Conservation (phyloP, 2,329 filamentous ascomycete genomes). For the Verruconis gallopava region DNA sequence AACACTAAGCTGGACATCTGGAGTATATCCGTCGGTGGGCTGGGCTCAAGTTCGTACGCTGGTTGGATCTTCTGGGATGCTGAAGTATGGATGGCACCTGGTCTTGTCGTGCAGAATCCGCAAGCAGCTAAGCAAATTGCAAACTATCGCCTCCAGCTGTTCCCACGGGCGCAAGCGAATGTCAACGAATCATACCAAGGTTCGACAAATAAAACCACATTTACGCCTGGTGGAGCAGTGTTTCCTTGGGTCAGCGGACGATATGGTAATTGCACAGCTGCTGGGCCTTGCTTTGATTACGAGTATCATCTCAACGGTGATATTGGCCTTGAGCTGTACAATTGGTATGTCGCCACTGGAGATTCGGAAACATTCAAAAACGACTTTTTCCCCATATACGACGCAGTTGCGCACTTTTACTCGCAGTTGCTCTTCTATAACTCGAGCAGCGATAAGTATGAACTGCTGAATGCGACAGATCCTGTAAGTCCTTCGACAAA, state of each 20-base stretch:
- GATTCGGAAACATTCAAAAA: slow-evolving; percentile 43
- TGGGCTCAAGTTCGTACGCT: slow-evolving; percentile 54
- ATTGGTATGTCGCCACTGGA: slow-evolving; percentile 48
- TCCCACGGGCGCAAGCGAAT: slow-evolving; percentile 47
- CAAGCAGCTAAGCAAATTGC: slow-evolving; percentile 48
- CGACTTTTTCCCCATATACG: slow-evolving; percentile 48
- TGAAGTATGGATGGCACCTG: slow-evolving; percentile 56
- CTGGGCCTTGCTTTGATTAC: slow-evolving; percentile 51
- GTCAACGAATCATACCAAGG: slow-evolving; percentile 41
- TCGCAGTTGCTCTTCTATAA: slow-evolving; percentile 48
- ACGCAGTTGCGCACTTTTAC: slow-evolving; percentile 50
- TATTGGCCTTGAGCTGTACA: slow-evolving; percentile 49
- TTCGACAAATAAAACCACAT: slow-evolving; percentile 48
- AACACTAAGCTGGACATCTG: slow-evolving; percentile 43
- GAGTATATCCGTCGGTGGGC: slow-evolving; percentile 55
- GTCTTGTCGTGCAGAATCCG: slow-evolving; percentile 50
- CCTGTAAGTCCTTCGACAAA: slow-evolving; percentile 37
- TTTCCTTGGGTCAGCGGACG: slow-evolving; percentile 57
- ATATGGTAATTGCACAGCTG: slow-evolving; percentile 53
- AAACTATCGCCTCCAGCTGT: slow-evolving; percentile 48
- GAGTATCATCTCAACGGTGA: slow-evolving; percentile 61
- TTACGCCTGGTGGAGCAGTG: slow-evolving; percentile 44
- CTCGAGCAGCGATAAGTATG: slow-evolving; percentile 37
- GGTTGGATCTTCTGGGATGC: slow-evolving; percentile 55
- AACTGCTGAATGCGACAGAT: slow-evolving; percentile 54